Evolutionary conservation across 768 basidiomycete species (phyloP), one percentile per base, ranked within the genome.

Genomic region (Podaxis mareebaensis): DNA sequence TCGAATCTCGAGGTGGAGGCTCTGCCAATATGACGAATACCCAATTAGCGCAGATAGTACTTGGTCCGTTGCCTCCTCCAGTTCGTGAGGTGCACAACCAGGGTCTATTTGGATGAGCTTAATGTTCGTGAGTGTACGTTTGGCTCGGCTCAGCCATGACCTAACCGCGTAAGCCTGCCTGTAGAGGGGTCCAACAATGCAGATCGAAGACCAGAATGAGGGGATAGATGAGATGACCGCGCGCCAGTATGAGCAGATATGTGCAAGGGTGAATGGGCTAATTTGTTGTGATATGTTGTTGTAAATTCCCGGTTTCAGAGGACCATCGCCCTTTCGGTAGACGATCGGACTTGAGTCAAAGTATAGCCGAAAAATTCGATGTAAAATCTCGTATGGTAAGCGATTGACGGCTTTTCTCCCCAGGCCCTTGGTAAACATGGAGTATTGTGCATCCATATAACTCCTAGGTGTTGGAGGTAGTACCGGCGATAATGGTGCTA

Each of bases 161-260:
- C 24, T 17, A 40, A 58, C 26, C 4, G 56, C 42, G 42, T 58
- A 30, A 4, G 4, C 24, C 26, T 58, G 56, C 3, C 33, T 40
- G 8, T 17, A n/a, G 3, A 46, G 26, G 1, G 56, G 56, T 10
- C 56, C 56, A 2, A 58, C 22, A 8, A 58, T 58, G 28, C 39
- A 40, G 6, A 58, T 40, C 12, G 39, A 28, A 44, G 40, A 44
- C 56, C 56, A 58, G 42, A 58, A 30, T 17, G 22, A 17, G 13
- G 56, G 40, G 39, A 44, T 44, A 11, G 39, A 44, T 15, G 42
- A 42, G 7, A 58, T 58, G 26, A 58, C 56, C 6, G 40, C 42
- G 26, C 42, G 56, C 56, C 56, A 58, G 26, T 42, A 24, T 26
- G 56, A 24, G n/a, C 56, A 58, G n/a, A 58, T 42, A 22, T 58